Conservation (phyloP, 1,139 yeast genomes). For the Meyerozyma sp. region DNA sequence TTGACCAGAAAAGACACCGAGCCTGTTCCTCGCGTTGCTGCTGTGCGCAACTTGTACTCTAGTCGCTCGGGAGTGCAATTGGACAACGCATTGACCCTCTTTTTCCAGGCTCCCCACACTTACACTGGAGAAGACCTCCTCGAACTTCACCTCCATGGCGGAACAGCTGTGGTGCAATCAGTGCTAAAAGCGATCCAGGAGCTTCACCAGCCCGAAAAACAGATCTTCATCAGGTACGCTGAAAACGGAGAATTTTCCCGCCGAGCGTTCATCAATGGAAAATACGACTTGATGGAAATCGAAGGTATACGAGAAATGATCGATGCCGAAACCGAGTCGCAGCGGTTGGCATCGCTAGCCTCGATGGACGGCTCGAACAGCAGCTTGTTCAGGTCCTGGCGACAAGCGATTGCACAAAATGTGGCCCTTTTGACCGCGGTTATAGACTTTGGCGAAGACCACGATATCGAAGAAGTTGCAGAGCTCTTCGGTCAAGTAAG, state of each 20-base stretch:
- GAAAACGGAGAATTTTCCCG: conserved; percentile 90
- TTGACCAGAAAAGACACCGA: conserved; percentile 37
- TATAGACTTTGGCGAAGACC: conserved; percentile 95
- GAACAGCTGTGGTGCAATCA: conserved; percentile 73
- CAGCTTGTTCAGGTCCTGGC: conserved; percentile 56
- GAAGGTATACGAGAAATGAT: conserved; percentile 89
- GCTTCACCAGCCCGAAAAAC: conserved; percentile 39
- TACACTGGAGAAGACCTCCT: conserved; percentile 90
- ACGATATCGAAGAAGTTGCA: conserved; percentile 64
- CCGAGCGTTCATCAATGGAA: conserved; percentile 73
- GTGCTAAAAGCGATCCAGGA: conserved; percentile 59
- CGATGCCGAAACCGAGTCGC: conserved; percentile 91
- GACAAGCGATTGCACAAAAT: conserved; percentile 55
- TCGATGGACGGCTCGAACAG: conserved; percentile 70
- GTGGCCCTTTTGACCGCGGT: conserved; percentile 80
- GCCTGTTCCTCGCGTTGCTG: conserved; percentile 52
- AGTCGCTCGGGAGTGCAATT: conserved; percentile 39
- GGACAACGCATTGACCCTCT: conserved; percentile 73
- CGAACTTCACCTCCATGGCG: conserved; percentile 91
- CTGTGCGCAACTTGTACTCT: conserved; percentile 48
- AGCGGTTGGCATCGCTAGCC: conserved; percentile 67
- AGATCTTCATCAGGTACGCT: conserved; percentile 64
- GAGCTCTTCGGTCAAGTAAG: conserved; percentile 48
- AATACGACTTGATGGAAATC: conserved; percentile 69
- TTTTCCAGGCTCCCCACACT: conserved; percentile 69